Evolutionary conservation across 805 yeast species (phyloP), one percentile per base, ranked within the genome.

Genomic region (Starmerella powellii): DNA sequence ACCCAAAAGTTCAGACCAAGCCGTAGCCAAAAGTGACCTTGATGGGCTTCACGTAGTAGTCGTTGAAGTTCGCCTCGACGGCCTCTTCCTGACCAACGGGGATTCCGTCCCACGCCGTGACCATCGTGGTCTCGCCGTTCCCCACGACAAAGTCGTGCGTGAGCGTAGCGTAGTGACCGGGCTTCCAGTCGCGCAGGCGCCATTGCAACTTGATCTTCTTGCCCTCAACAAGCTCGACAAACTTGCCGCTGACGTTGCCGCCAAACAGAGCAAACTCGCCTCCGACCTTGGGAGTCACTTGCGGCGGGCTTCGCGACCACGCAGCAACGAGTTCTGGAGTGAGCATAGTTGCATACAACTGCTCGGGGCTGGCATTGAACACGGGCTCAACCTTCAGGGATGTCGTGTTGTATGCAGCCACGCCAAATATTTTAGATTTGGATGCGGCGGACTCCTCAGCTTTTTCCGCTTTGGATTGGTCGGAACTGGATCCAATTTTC

Each of bases 71-170:
- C 31, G 69, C 73, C 56, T 77, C 74, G 31, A 83, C 95, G 18
- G 54, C 80, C 63, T 55, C 93, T 91, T 91, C 97, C 59, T 91
- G 93, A 12, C 97, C 99, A 31, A 88, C 70, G 15, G 99, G 99
- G 38, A 91, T 80, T 13, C 96, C 96, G 15, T 74, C 67, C 74
- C 88, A 85, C 34, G 70, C 66, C 16, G 86, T 85, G 46, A 76
- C 75, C 65, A 87, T 67, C 45, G 72, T 76, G 3, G 98, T 91
- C 54, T 86, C 96, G 34, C 81, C 73, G n/a, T 74, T 71, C 23
- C 88, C 91, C 58, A 84, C 84, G 44, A 74, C 74, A 51, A 91
- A 73, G 30, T 64, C 67, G 51, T 88, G 71, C 18, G 67, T 68
- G 53, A 91, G 65, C 3, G 67, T 68, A 1, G 96, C 91, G 58